Evolutionary conservation across 306 rosid species (phyloP), one percentile per base, ranked within the genome.

Genomic region (Ochetophila trinervis): DNA sequence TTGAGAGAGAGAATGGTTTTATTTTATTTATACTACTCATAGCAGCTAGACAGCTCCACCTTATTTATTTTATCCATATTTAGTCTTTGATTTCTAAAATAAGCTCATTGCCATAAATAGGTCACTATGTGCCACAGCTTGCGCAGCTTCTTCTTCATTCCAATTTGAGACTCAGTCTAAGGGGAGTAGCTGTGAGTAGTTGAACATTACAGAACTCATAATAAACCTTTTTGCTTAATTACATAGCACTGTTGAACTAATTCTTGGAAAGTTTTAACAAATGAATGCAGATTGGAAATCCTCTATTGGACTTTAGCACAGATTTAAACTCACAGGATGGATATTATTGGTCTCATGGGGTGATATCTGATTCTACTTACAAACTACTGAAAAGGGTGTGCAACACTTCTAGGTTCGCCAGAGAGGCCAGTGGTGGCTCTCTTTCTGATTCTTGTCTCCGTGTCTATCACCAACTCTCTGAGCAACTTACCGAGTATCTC

Each of bases 121-220:
- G 82, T 69, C 87, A 79, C 69, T 79, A 72, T 45, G 76, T 57
- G 12, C 87, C 87, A 42, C 84, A 83, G 50, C 80, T 83, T 37
- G 80, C 82, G n/a, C 62, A 62, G 16, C 87, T 83, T 22, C 59
- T 83, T 63, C 40, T 73, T 6, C 37, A 73, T 20, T 79, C 65
- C n/a, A 66, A 69, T 7, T 54, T 48, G 32, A 69, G 69, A 5
- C 36, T 83, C 69, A 79, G 76, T 18, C 69, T 79, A 7, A 76
- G 63, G 51, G 84, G 78, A 6, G 50, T 83, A 56, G 82, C 74
- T 27, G 87, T 76, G 47, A 83, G 82, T 27, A 42, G 44, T 13
- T 49, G 53, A 49, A 49, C 20, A 3, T 49, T 49, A 4, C 53
- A 15, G 7, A 16, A 57, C 7, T 57, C 19, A 15, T 15, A 12